Evolutionary conservation across 2,329 filamentous ascomycete species (phyloP).

Genomic region (Colletotrichum orchidophilum): DNA sequence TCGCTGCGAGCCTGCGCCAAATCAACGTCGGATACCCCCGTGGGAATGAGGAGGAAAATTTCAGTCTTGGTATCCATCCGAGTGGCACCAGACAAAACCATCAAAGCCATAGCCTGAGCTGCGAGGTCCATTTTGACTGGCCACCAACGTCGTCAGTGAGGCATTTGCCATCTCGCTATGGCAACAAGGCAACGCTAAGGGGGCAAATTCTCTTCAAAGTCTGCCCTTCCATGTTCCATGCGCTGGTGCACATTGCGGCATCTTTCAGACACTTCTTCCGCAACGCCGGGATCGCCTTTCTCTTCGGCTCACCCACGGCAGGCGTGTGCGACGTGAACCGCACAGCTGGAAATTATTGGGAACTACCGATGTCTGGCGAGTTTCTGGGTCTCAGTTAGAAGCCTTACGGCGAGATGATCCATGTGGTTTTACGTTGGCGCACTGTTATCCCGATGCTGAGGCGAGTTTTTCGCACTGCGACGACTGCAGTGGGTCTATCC

Average conservation of each 20-base stretch:
- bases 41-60: neutral
- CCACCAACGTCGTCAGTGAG: constrained; percentile 24
- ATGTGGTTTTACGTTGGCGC: neutral
- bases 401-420: neutral
- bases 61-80: constrained; percentile 10
- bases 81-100: constrained; percentile 15
- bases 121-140: constrained; percentile 27
- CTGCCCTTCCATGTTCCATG: constrained; percentile 3
- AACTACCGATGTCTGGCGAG: constrained; percentile 14
- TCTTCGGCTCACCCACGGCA: neutral
- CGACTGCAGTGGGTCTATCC: constrained; percentile 1
- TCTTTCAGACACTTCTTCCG: constrained; percentile 2
- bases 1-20: neutral
- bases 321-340: constrained; percentile 4
- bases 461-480: neutral
- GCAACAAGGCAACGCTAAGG: constrained; percentile 6
- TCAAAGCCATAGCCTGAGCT: constrained; percentile 4
- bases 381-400: constrained; percentile 6
- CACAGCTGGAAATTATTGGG: neutral
- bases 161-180: constrained; percentile 26
- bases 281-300: neutral
- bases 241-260: constrained; percentile 6
- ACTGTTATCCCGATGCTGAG: neutral
- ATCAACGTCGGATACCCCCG: neutral
- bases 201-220: neutral